phyloP scores from a whole-genome alignment of 352 stramenopile genomes.

The Phytophthora uliginosa region DNA sequence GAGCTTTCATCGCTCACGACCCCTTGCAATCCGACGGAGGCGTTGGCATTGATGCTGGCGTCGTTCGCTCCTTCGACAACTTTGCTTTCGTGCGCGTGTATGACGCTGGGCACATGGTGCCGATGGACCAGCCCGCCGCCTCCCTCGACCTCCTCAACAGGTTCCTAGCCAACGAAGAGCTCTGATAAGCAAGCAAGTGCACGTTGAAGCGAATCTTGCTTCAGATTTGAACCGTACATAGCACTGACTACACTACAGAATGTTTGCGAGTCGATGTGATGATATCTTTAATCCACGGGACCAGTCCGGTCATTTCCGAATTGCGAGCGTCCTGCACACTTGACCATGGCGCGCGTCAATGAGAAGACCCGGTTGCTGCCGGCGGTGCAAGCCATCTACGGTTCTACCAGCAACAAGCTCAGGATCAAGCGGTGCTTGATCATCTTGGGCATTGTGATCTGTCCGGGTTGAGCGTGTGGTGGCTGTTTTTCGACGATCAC shows the following conservation, averaged over 20 bases:
- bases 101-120: conserved; percentile 67
- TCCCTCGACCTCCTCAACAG: conserved; percentile 55
- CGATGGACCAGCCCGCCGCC: conserved; percentile 52
- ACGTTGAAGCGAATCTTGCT: neutral
- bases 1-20: conserved; percentile 37
- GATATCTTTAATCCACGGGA: neutral
- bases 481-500: conserved; percentile 4
- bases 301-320: neutral
- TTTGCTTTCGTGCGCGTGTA: conserved; percentile 62
- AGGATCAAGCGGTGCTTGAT: conserved; percentile 30
- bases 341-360: conserved; percentile 11
- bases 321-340: conserved; percentile 1
- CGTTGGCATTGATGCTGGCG: conserved; percentile 7
- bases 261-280: neutral
- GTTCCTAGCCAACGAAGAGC: conserved; percentile 59
- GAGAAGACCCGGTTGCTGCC: conserved; percentile 27
- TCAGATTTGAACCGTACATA: conserved; percentile 2
- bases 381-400: conserved; percentile 28
- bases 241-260: neutral
- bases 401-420: conserved; percentile 25
- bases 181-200: neutral
- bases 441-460: conserved; percentile 16
- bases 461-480: conserved; percentile 1
- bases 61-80: conserved; percentile 52
- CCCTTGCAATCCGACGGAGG: conserved; percentile 15